Base-by-base conservation (phyloP, 805 yeast genomes). In the Pichia rugopelliculosa region DNA sequence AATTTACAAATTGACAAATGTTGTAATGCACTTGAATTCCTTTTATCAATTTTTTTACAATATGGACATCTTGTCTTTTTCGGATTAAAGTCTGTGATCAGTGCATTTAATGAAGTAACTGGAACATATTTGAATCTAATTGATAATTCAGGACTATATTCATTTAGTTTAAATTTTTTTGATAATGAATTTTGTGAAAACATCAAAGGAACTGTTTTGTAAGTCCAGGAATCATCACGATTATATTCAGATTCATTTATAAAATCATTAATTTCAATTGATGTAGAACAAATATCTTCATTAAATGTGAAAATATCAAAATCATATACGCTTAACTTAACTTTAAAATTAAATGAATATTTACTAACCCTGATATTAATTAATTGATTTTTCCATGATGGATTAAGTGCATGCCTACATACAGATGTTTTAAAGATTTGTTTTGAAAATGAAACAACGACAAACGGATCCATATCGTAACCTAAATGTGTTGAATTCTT, bases 391-490 rank as follows among this genome's bases (percentile, higher is more conserved):
- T 43, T 53, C 66, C 81, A 91, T 0, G 81, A 73, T 0, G 99
- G 99, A 46, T 82, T 82, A 44, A 87, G 64, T 1, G 87, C 83
- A 62, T 91, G 97, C 21, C 86, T 76, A 54, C 82, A 76, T 81
- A 89, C 84, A 11, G 89, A 81, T 0, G 97, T 89, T 55, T 95
- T 77, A 63, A 79, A 91, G 0, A 91, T 88, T 54, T 84, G 84
- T 57, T 85, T 82, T 10, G 96, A 96, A 63, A 91, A 88, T 0
- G 96, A 82, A 1, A 88, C 82, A 18, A 91, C 88, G 3, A 91
- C 91, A 67, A 91, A 93, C 2, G 98, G 98, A 60, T 93, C 99
- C 95, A 93, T 87, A 64, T 89, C 96, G 59, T 85, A 91, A 1
- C 90, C 82, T 21, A 87, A 78, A 10, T 89, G 70, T 0, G 86